Base-by-base conservation (phyloP, 2,329 filamentous ascomycete species). In the Dendryphion nanum region DNA sequence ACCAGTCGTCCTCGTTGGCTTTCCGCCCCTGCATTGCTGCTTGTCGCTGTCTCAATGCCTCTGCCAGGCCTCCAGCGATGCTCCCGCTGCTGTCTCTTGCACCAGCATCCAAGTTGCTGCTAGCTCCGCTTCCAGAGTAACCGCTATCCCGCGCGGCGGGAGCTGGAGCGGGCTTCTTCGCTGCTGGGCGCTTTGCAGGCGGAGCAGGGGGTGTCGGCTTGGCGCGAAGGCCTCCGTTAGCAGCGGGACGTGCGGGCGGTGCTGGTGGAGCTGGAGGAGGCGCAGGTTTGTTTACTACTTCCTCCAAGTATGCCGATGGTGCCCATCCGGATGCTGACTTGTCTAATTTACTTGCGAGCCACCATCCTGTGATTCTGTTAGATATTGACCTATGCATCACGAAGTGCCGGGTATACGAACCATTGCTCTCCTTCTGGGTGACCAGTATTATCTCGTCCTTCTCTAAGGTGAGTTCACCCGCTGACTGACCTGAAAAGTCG, bases 351-450 rank as follows among this genome's bases (percentile, higher is more conserved):
- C 89, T 91, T 47, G 85, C 93, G 32, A 97, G 76, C 91, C 91
- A 97, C 93, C 93, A 98, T 37, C 93, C 91, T 95, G 51, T 26
- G 29, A 16, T 15, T 35, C 34, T 36, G 35, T 54, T 40, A 61
- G 63, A 36, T 40, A 50, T 38, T 18, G 23, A n/a, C n/a, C 37
- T 20, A 38, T 36, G 14, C 18, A 31, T 38, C n/a, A 24, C 15
- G 12, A 39, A 33, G 20, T 15, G 10, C 18, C 5, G 21, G 12
- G 15, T 16, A 20, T 31, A 66, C 83, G 66, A 79, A 95, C 91
- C 93, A 63, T 97, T 97, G 64, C 79, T 83, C 68, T 96, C 91
- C 68, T 96, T 96, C 59, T 93, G 85, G n/a, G 94, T 79, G 59
- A 98, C 82, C 63, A 94, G 82, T 37, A 98, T 79, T 33, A 95